phyloP scores from a whole-genome alignment of 352 stramenopile species.

The Phytophthora capsici region DNA sequence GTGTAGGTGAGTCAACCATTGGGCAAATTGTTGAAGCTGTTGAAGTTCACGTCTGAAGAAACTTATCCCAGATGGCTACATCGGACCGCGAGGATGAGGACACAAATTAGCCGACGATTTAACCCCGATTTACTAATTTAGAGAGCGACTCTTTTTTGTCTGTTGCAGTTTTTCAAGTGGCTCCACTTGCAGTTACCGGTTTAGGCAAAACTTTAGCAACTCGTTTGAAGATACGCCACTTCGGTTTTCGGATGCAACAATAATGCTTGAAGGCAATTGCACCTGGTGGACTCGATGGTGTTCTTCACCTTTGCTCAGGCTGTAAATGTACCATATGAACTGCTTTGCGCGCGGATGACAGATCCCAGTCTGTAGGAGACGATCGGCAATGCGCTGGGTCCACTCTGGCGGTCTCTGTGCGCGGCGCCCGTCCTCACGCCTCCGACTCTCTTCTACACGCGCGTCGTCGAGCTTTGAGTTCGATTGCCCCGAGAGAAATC shows the following conservation, averaged over 20 bases:
- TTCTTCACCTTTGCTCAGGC: too few relatives aligned
- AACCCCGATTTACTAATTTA: neutral
- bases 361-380: slow-evolving; percentile 31
- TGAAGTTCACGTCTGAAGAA: slow-evolving; percentile 17
- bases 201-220: too few relatives aligned
- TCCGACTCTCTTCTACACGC: slow-evolving; percentile 37
- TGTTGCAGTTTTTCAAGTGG: neutral
- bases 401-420: slow-evolving; percentile 23
- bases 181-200: too few relatives aligned
- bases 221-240: too few relatives aligned
- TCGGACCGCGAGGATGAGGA: slow-evolving; percentile 19
- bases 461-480: neutral
- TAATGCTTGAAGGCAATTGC: slow-evolving; percentile 1
- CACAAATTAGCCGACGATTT: too few relatives aligned
- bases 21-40: slow-evolving; percentile 31
- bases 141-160: neutral
- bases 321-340: neutral
- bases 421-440: slow-evolving; percentile 8
- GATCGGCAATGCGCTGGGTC: slow-evolving; percentile 5
- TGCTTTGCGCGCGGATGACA: slow-evolving; percentile 12
- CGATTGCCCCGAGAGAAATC: slow-evolving; percentile 5
- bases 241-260: neutral
- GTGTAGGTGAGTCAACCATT: slow-evolving; percentile 13
- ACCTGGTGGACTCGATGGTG: neutral
- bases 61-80: slow-evolving; percentile 37